Evolutionary conservation across 2,329 filamentous ascomycete genomes (phyloP), one percentile per base, ranked within the genome.

Genomic region (Bipolaris oryzae): DNA sequence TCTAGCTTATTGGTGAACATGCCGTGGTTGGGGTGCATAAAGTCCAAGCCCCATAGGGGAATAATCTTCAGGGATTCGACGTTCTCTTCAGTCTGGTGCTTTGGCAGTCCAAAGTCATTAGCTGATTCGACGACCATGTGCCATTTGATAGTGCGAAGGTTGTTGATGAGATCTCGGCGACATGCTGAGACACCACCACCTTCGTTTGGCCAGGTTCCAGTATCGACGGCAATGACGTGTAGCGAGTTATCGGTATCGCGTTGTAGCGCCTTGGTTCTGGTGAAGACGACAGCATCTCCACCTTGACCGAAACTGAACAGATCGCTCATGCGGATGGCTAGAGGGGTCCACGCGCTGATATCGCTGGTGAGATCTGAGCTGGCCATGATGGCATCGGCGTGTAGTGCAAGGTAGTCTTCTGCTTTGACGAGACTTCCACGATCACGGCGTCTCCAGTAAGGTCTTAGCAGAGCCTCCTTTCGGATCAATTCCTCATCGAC

Each of bases 211-310:
- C 77, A 79, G 5, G 76, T 78, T 9, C 76, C 76, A 11, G 76
- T 78, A 45, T 78, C 77, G 28, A 76, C 73, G 13, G 76, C 75
- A 39, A 78, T 68, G 25, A 79, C 75, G 55, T 78, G 76, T 2
- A 79, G 69, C 18, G 67, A 71, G 5, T 64, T 56, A 13, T 78
- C 75, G 2, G 73, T 77, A 42, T 78, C 77, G 11, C 80, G 80
- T 50, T 76, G 73, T n/a, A 80, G 74, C 18, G 80, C 74, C 57
- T 80, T 79, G 0, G 79, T 80, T 37, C 80, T 71, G 0, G 81
- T 84, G 58, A 81, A 80, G 50, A 82, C 78, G 38, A 82, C 78
- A 3, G 81, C 77, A 64, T 84, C 81, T 20, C 81, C 81, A n/a
- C 81, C 81, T 52, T 81, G 79, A 6, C 81, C 81, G 51, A 83